Evolutionary conservation across 202 grass and related monocot genomes (phyloP).

Genomic region (Brachypodium distachyon): DNA sequence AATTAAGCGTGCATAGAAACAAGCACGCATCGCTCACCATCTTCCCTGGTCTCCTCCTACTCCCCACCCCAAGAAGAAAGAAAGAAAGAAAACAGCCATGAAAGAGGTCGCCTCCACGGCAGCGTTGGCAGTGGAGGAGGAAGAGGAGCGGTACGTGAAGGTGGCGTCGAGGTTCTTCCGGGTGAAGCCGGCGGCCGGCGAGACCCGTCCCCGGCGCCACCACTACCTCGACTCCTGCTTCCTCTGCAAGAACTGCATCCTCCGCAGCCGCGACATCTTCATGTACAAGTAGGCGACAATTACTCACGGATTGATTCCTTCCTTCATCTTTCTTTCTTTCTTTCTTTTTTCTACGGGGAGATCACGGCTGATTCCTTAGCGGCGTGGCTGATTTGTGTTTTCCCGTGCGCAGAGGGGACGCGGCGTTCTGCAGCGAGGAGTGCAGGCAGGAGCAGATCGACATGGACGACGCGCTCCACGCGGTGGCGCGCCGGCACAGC

Average conservation of each 20-base stretch:
- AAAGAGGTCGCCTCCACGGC: not conserved
- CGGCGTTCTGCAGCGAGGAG: conserved; percentile 63
- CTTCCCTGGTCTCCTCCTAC: not conserved
- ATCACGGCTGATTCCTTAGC: not conserved
- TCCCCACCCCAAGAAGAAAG: too few species aligned
- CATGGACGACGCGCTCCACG: conserved; percentile 65
- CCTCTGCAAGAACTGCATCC: conserved; percentile 67
- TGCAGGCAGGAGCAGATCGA: conserved; percentile 62
- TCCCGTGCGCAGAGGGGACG: conserved; percentile 67
- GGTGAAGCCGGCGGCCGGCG: not conserved
- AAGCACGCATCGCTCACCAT: not conserved
- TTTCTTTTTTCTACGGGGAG: not conserved
- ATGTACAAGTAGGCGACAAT: conserved; percentile 50
- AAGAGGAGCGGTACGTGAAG: conserved; percentile 31
- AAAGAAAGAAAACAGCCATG: too few species aligned
- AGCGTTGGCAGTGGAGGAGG: not conserved
- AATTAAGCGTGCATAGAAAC: not conserved
- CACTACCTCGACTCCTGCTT: conserved; percentile 58
- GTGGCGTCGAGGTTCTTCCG: conserved; percentile 37
- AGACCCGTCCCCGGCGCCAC: not conserved
- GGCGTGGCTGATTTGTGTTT: not conserved
- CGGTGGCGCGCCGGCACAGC: conserved; percentile 20
- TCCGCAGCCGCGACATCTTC: conserved; percentile 43
- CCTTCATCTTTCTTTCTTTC: too few species aligned
- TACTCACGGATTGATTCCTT: too few species aligned